A percentile compares a stretch with the other conserved stretches of the same genome.
Evolutionary conservation across 176 grass and related monocot genomes (phyloP).

Genomic region (Alopecurus myosuroides): DNA sequence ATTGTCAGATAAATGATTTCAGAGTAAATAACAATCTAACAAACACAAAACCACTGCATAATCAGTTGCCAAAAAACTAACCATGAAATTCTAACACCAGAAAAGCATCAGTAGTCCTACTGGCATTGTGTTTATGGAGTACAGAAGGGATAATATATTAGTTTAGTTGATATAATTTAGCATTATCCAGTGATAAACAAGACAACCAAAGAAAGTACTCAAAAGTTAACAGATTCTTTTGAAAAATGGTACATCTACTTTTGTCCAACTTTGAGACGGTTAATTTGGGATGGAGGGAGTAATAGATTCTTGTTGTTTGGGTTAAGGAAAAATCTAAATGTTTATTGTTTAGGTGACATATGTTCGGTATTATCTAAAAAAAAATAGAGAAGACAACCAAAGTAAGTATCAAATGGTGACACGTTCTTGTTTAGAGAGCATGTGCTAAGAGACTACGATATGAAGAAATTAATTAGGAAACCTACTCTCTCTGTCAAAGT

Average conservation of each 20-base stretch:
- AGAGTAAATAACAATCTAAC: not conserved
- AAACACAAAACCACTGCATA: not conserved
- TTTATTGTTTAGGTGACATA: not conserved
- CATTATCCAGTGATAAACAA: not conserved
- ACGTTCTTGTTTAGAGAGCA: conserved; percentile 4
- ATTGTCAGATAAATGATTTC: not conserved
- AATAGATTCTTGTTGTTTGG: not conserved
- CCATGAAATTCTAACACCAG: not conserved
- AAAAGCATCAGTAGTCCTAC: not conserved
- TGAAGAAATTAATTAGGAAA: not conserved
- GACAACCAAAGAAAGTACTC: too few species aligned
- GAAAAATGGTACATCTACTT: too few species aligned
- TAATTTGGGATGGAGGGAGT: too few species aligned
- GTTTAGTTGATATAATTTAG: not conserved
- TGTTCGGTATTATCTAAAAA: not conserved
- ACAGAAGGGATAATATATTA: not conserved
- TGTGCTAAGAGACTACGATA: not conserved
- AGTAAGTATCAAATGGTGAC: not conserved
- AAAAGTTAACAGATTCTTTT: not conserved
- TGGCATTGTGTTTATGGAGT: not conserved
- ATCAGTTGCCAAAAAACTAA: not conserved
- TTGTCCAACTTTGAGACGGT: too few species aligned
- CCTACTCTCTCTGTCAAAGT: not conserved
- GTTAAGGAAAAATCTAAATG: not conserved
- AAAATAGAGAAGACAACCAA: not conserved